A percentile compares a stretch with the other conserved stretches of the same genome.
Evolutionary conservation across 768 basidiomycete genomes (phyloP).

Genomic region (Boletales sp.): DNA sequence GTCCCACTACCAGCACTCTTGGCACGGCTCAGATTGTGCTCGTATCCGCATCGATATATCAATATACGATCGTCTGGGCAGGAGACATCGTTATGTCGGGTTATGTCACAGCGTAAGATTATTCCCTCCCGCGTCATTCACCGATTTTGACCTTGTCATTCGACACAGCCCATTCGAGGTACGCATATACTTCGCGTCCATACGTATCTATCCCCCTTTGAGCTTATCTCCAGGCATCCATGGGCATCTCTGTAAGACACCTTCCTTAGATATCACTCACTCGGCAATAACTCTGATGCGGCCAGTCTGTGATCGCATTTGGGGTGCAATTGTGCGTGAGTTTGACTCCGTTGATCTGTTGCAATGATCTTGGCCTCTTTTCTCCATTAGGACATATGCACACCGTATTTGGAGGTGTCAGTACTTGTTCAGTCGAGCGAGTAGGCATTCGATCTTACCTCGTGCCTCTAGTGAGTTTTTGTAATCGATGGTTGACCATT

Average conservation of each 20-base stretch:
- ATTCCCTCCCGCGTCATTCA: not conserved
- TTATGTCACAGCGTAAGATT: conserved; percentile 26
- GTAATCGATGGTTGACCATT: conserved; percentile 26
- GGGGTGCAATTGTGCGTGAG: conserved; percentile 32
- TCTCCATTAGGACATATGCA: conserved; percentile 30
- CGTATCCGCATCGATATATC: conserved; percentile 30
- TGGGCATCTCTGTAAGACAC: conserved; percentile 30
- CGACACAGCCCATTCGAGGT: conserved; percentile 24
- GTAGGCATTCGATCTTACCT: not conserved
- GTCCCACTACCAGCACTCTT: conserved; percentile 11
- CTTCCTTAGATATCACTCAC: not conserved
- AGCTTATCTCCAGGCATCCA: conserved; percentile 27
- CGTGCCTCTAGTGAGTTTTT: conserved; percentile 27
- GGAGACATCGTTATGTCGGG: conserved; percentile 22
- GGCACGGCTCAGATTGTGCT: conserved; percentile 29
- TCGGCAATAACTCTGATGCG: not conserved
- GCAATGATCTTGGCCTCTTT: conserved; percentile 3
- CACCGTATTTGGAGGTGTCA: conserved; percentile 37
- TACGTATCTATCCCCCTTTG: not conserved
- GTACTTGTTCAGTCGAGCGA: conserved; percentile 3
- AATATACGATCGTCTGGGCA: conserved; percentile 30
- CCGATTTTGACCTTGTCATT: conserved; percentile 1
- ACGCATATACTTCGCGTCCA: conserved; percentile 2
- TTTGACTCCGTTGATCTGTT: not conserved
- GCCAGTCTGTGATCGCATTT: conserved; percentile 33